Conservation (phyloP, 2,329 filamentous ascomycete genomes). For the Botryosphaeria dothidea region DNA sequence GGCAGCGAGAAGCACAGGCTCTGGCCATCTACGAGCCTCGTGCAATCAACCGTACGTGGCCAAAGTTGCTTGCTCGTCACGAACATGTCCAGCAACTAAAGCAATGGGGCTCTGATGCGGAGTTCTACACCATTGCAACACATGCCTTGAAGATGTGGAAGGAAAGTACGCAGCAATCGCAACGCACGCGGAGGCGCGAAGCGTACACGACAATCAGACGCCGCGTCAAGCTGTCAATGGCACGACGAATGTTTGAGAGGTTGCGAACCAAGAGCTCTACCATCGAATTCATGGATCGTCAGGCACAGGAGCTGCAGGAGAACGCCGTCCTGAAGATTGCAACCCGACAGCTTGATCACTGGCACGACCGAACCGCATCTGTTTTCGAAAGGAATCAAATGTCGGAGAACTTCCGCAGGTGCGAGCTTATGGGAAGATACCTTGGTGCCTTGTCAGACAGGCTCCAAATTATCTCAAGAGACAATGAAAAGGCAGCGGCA, state of each 20-base stretch:
- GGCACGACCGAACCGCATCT: constrained; percentile 42
- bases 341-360: constrained; percentile 41
- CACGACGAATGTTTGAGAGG: constrained; percentile 38
- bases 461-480: constrained; percentile 39
- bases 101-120: constrained; percentile 55
- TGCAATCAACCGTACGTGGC: constrained; percentile 39
- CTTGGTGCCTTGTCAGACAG: constrained; percentile 28
- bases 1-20: constrained; percentile 37
- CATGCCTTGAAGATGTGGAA: constrained; percentile 54
- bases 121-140: constrained; percentile 57
- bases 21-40: constrained; percentile 44
- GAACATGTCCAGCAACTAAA: constrained; percentile 51
- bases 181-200: constrained; percentile 55
- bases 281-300: constrained; percentile 27
- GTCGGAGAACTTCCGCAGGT: constrained; percentile 28
- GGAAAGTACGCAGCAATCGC: constrained; percentile 49
- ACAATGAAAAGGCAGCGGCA: constrained; percentile 36
- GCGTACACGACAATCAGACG: constrained; percentile 57
- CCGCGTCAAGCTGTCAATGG: constrained; percentile 56
- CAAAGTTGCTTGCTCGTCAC: constrained; percentile 36
- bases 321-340: constrained; percentile 27
- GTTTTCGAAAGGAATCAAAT: constrained; percentile 26
- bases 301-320: constrained; percentile 34
- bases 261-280: constrained; percentile 36
- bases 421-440: constrained; percentile 31